Evolutionary conservation across 2,329 filamentous ascomycete genomes (phyloP), one percentile per base, ranked within the genome.

Genomic region (Ceratocystis eucalypticola): DNA sequence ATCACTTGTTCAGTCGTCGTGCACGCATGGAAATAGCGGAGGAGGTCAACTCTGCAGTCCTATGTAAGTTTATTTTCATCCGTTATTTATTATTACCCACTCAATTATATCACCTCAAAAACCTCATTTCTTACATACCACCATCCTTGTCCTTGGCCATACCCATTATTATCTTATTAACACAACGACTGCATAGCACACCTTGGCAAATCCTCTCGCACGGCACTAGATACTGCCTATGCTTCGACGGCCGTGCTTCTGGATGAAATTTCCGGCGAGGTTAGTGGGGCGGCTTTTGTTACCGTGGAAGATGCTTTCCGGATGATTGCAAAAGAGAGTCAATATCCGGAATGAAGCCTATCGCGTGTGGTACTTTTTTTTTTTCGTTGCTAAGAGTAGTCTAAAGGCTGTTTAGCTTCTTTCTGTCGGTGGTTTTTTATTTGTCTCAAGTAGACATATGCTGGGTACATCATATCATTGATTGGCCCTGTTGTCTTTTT

Each of bases 41-140:
- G 77, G 92, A 96, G 75, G 79, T 99, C 66, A 97, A 97, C 75
- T 89, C 90, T 68, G 92, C 91, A 61, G 96, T 99, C 71, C 76
- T 99, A 68, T 85, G 91, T 96, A 78, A 78, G 86, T 80, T 20
- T 17, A 66, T 4, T 68, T 65, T 41, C 25, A 3, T 65, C 15
- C 22, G 1, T 45, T 20, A 48, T 61, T 6, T 45, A 25, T 10
- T 67, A 55, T 66, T 65, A 41, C 37, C 37, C 3, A 41, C 37
- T 41, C 37, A 41, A 1, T 41, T 5, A 15, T 5, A 41, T 41
- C 37, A 41, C 37, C 10, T 41, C 10, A 41, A 41, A 41, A 41
- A 3, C 37, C 37, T n/a, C 17, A 5, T 57, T 57, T 57, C 7
- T n/a, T n/a, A 15, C 22, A 15, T 55, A 20, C 28, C 28, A 15